Evolutionary conservation across 179 eudicot genomes (phyloP), one percentile per base, ranked within the genome.

Genomic region (Corrigiola litoralis): DNA sequence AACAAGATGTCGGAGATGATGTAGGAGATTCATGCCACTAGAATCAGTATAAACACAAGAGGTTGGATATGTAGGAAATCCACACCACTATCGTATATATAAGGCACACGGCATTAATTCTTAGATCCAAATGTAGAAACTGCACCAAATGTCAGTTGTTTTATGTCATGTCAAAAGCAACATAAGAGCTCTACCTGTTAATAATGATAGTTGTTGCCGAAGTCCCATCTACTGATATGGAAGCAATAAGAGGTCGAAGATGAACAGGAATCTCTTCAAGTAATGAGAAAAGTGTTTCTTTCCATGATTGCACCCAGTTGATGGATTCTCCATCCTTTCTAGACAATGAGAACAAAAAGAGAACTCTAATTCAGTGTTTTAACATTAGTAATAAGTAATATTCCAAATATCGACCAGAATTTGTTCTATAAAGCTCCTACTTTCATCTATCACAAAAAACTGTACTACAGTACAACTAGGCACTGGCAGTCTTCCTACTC

Each of bases 231-330:
- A 95, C 72, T 17, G 97, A 84, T 56, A 95, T 77, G 28, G 99
- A 95, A 59, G 80, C 80, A 25, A 95, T 54, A 38, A 46, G 58
- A 63, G 82, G 74, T 11, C 97, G 96, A 27, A 91, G 72, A 58
- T 64, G 63, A 63, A 34, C 27, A 4, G 97, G 97, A 63, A 95
- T 65, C 66, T 88, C 92, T 52, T 84, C 88, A 40, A 95, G 84
- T 72, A 95, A 87, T 0, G 61, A 70, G 66, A 81, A 81, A 70
- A 95, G 97, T 20, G 99, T 91, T 54, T 67, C 75, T 77, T 79
- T 86, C 99, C 99, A 91, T 38, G 99, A 91, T 63, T 77, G 75
- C 61, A 69, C 65, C 99, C 99, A 91, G 69, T 95, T 92, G 21
- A 83, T 78, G 61, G 81, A 63, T 34, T 84, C 95, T 70, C 83